phyloP scores from a whole-genome alignment of 768 basidiomycete genomes.

The Brasilioporus rufonigricans region DNA sequence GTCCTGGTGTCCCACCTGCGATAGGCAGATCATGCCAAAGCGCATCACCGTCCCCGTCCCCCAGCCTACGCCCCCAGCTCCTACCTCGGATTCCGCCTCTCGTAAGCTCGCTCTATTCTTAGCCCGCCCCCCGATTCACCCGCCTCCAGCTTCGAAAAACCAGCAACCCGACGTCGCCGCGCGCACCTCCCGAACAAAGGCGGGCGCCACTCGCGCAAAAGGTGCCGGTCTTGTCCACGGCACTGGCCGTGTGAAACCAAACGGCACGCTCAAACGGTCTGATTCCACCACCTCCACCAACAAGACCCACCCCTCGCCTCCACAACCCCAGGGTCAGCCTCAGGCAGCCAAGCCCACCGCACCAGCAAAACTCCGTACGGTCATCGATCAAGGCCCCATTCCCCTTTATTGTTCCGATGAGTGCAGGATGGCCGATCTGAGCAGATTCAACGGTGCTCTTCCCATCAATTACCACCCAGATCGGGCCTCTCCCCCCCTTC shows the following conservation, averaged over 20 bases:
- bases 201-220: slow-evolving; percentile 35
- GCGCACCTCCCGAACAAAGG: slow-evolving; percentile 36
- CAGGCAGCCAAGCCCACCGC: slow-evolving; percentile 27
- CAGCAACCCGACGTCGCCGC: slow-evolving; percentile 27
- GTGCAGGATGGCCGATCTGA: slow-evolving; percentile 62
- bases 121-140: slow-evolving; percentile 7
- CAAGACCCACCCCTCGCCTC: slow-evolving; percentile 14
- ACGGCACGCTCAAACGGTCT: slow-evolving; percentile 49
- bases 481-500: slow-evolving; percentile 39
- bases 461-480: slow-evolving; percentile 49
- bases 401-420: slow-evolving; percentile 84
- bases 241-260: slow-evolving; percentile 60
- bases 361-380: slow-evolving; percentile 53
- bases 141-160: slow-evolving; percentile 25
- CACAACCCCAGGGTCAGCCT: slow-evolving; percentile 20
- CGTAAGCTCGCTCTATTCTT: slow-evolving; percentile 31
- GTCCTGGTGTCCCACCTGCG: slow-evolving; percentile 80
- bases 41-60: slow-evolving; percentile 52
- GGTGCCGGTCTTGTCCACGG: slow-evolving; percentile 35
- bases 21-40: slow-evolving; percentile 77
- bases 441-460: slow-evolving; percentile 37
- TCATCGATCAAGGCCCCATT: slow-evolving; percentile 79
- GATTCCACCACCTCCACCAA: slow-evolving; percentile 22
- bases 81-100: slow-evolving; percentile 38
- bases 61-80: slow-evolving; percentile 19